These are phyloP conservation scores for Leishmania mexicana DNA, from an alignment of 208 protist genomes.

Conservation along the genomic window DNA sequence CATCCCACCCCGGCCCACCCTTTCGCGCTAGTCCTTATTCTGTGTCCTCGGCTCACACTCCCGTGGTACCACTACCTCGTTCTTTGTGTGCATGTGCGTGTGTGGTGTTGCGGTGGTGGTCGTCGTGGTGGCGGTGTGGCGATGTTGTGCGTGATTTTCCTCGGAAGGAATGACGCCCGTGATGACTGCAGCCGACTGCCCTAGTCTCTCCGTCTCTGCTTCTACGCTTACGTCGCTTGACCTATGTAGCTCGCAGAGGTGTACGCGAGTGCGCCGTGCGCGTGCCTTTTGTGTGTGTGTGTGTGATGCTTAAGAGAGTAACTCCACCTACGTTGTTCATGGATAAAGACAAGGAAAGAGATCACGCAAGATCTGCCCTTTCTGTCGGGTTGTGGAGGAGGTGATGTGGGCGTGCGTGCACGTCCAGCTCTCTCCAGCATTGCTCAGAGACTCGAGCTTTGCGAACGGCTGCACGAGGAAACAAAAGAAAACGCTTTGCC, in stretches of 20 bases:
- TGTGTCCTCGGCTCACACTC: not conserved
- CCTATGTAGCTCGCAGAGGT: not conserved
- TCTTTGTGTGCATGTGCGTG: not conserved
- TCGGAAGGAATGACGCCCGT: not conserved
- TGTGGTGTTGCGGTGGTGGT: not conserved
- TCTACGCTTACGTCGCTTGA: not conserved
- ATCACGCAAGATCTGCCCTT: not conserved
- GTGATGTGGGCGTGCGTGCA: not conserved
- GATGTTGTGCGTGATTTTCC: not conserved
- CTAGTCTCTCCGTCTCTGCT: slow-evolving; percentile 7
- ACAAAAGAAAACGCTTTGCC: too few species aligned
- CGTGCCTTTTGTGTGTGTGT: not conserved
- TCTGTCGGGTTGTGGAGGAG: not conserved
- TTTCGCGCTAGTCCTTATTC: not conserved
- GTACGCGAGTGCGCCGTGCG: not conserved
- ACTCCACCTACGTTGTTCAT: not conserved
- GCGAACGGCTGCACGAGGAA: not conserved
- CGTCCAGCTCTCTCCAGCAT: not conserved
- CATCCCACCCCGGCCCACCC: not conserved
- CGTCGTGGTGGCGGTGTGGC: not conserved
- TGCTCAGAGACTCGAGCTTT: not conserved
- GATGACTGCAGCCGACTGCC: not conserved
- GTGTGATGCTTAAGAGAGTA: not conserved
- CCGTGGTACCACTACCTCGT: not conserved
- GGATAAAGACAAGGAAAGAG: not conserved